Conservation (phyloP, 495 filamentous ascomycete genomes). For the Saxophila tyrrhenica region DNA sequence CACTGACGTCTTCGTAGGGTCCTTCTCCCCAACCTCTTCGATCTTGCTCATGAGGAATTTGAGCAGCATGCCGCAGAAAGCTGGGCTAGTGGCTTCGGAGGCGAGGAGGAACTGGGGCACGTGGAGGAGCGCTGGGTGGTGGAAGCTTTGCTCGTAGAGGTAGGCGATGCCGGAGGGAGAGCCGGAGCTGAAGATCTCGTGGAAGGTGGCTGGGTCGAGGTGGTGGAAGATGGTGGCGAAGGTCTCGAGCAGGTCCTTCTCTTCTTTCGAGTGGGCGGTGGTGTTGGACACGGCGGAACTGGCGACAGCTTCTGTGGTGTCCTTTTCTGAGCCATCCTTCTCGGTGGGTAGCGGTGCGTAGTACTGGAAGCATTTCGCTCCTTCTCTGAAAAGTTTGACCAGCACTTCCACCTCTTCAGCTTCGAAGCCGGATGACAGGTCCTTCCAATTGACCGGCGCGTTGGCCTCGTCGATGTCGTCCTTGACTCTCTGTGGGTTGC, state of each 20-base stretch:
- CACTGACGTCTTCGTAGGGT: constrained; percentile 82
- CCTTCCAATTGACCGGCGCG: constrained; percentile 82
- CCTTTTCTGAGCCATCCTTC: constrained; percentile 63
- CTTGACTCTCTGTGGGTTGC: constrained; percentile 51
- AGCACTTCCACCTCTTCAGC: constrained; percentile 95
- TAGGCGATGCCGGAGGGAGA: constrained; percentile 63
- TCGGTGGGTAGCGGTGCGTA: constrained; percentile 72
- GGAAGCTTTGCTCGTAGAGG: constrained; percentile 95
- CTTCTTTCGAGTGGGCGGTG: constrained; percentile 82
- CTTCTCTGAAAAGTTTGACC: constrained; percentile 93
- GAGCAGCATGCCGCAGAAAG: constrained; percentile 94
- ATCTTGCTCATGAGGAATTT: constrained; percentile 95
- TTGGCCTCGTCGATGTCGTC: constrained; percentile 56
- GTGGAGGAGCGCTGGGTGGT: constrained; percentile 85
- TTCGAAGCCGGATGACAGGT: constrained; percentile 93
- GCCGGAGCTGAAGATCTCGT: constrained; percentile 66
- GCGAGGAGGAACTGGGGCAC: constrained; percentile 97
- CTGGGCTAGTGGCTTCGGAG: constrained; percentile 92
- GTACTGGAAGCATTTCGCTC: constrained; percentile 89
- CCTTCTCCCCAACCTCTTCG: constrained; percentile 82
- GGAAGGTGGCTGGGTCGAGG: constrained; percentile 95
- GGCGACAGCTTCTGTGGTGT: constrained; percentile 63
- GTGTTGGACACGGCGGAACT: constrained; percentile 43
- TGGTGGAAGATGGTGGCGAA: constrained; percentile 98
- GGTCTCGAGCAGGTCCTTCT: constrained; percentile 94